These are phyloP conservation scores for Solanum hybrid DNA, from an alignment of 305 asterid genomes.

Conservation along the genomic window DNA sequence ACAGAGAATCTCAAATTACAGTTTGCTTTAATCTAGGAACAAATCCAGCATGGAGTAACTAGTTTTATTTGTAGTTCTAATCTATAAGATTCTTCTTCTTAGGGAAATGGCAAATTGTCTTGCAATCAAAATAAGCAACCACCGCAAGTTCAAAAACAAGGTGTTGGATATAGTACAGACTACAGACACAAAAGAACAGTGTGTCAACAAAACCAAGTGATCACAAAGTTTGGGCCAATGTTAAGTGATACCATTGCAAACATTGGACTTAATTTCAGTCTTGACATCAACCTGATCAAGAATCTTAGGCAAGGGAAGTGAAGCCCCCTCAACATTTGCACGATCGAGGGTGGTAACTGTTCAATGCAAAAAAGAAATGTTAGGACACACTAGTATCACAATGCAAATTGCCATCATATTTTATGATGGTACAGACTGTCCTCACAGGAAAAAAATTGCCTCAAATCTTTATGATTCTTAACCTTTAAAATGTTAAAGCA, in stretches of 20 bases:
- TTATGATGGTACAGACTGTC: too few relatives aligned
- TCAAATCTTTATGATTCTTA: too few relatives aligned
- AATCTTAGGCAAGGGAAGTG: constrained; percentile 64
- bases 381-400: too few relatives aligned
- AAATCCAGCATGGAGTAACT: not conserved
- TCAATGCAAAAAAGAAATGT: too few relatives aligned
- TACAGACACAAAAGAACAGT: too few relatives aligned
- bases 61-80: not conserved
- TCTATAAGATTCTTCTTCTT: not conserved
- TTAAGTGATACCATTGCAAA: constrained; percentile 4
- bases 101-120: too few relatives aligned
- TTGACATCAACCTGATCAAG: constrained; percentile 28
- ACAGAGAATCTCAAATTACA: not conserved
- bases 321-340: constrained; percentile 57
- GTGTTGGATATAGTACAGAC: too few relatives aligned
- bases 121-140: too few relatives aligned
- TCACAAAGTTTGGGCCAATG: not conserved
- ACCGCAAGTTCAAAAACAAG: too few relatives aligned
- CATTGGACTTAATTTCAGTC: constrained; percentile 25
- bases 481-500: too few relatives aligned
- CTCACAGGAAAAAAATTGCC: too few relatives aligned
- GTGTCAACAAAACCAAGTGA: not conserved
- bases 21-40: not conserved
- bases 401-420: too few relatives aligned
- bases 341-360: constrained; percentile 77